A percentile compares a stretch with the other conserved stretches of the same genome.
These are phyloP conservation scores for Cichorium intybus DNA, from an alignment of 140 eudicot genomes.

Conservation along the genomic window DNA sequence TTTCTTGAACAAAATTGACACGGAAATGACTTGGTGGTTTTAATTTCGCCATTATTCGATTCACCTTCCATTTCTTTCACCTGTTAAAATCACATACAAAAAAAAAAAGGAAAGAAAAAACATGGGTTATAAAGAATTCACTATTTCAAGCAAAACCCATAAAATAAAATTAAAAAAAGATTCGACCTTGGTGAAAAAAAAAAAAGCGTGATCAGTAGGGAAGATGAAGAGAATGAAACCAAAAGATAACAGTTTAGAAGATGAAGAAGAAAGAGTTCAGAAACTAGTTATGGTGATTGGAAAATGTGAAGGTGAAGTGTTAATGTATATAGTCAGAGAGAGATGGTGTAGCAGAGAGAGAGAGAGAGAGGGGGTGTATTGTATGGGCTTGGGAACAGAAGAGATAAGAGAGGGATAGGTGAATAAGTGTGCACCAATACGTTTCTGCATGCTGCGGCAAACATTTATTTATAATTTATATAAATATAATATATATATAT, in stretches of 20 bases:
- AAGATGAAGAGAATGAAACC: conserved; percentile 13
- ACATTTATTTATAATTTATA: background rate
- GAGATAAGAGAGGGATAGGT: conserved; percentile 70
- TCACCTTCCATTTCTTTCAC: conserved; percentile 45
- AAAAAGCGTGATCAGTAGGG: conserved; percentile 17
- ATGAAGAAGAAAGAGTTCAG: conserved; percentile 32
- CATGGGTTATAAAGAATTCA: background rate
- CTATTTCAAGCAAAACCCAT: conserved; percentile 16
- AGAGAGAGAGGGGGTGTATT: conserved; percentile 35
- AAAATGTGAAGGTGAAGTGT: conserved; percentile 49
- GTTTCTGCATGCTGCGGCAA: conserved; percentile 47
- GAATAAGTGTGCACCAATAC: conserved; percentile 47
- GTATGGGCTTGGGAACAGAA: conserved; percentile 73
- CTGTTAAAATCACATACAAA: conserved; percentile 20
- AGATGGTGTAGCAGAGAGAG: conserved; percentile 12
- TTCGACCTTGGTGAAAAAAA: background rate
- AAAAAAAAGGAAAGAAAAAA: background rate
- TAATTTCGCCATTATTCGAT: conserved; percentile 25
- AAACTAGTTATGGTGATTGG: conserved; percentile 37
- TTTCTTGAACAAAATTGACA: conserved; percentile 87
- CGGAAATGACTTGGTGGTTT: conserved; percentile 58
- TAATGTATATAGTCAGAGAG: conserved; percentile 21
- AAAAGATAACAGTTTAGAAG: conserved; percentile 27
- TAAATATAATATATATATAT: background rate
- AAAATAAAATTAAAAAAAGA: conserved; percentile 4